Evolutionary conservation across 495 filamentous ascomycete species (phyloP).

Genomic region (Tetracladium setigerum): DNA sequence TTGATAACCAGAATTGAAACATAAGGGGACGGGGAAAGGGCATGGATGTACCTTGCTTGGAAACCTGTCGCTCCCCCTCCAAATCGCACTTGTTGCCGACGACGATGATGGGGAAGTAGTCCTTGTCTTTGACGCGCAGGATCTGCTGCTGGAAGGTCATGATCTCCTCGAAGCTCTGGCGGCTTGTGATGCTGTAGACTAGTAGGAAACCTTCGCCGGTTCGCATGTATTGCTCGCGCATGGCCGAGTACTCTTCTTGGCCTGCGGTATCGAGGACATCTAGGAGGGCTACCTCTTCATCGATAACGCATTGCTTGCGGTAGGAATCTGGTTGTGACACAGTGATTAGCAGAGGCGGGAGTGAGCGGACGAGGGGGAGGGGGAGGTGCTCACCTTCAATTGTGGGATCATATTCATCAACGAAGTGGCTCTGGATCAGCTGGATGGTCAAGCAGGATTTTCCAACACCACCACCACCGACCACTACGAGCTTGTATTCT

Average conservation of each 20-base stretch:
- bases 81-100: constrained; percentile 99
- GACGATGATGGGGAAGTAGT: constrained; percentile 98
- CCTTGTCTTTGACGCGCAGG: constrained; percentile 95
- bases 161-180: constrained; percentile 97
- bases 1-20: background rate
- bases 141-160: constrained; percentile 98
- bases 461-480: constrained; percentile 95
- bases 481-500: constrained; percentile 98
- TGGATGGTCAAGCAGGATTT: constrained; percentile 99
- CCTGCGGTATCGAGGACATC: constrained; percentile 97
- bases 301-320: constrained; percentile 98
- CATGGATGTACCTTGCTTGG: constrained; percentile 66
- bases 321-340: constrained; percentile 71
- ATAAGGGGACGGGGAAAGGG: background rate
- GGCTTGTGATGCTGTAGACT: constrained; percentile 88
- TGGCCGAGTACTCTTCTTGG: constrained; percentile 98
- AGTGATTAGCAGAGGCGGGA: constrained; percentile 1
- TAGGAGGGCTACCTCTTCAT: constrained; percentile 96
- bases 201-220: constrained; percentile 97
- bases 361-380: background rate
- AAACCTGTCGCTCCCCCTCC: constrained; percentile 82
- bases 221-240: constrained; percentile 99
- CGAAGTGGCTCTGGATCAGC: constrained; percentile 97
- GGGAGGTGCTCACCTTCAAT: constrained; percentile 76
- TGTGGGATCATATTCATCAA: constrained; percentile 98